These are phyloP conservation scores for Picea abies DNA, from an alignment of 83 land plant genomes.

Conservation along the genomic window DNA sequence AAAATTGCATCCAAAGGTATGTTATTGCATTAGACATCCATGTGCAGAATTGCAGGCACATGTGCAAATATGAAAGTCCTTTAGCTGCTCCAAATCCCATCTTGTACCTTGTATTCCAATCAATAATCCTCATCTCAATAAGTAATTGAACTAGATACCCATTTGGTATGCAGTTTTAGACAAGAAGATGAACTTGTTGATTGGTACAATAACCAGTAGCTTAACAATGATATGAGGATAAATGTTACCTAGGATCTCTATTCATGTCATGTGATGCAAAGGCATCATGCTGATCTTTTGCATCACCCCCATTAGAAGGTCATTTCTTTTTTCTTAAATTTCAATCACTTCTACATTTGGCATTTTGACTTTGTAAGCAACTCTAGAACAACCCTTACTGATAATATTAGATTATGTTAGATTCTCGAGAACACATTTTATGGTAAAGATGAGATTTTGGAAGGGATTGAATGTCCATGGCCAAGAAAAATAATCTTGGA, in stretches of 20 bases:
- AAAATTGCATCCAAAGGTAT: constrained; percentile 70
- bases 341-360: constrained; percentile 79
- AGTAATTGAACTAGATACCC: constrained; percentile 74
- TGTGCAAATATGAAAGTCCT: constrained; percentile 82
- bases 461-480: constrained; percentile 90
- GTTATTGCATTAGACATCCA: constrained; percentile 82
- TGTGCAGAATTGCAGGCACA: constrained; percentile 75
- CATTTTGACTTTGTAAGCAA: constrained; percentile 91
- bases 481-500: constrained; percentile 62
- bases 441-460: constrained; percentile 74
- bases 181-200: constrained; percentile 51
- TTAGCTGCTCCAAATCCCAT: constrained; percentile 79
- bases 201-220: constrained; percentile 74
- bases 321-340: constrained; percentile 79
- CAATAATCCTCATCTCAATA: constrained; percentile 60
- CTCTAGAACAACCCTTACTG: constrained; percentile 89
- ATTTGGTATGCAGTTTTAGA: constrained; percentile 69
- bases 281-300: constrained; percentile 39
- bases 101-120: constrained; percentile 78
- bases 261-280: constrained; percentile 60
- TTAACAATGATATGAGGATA: constrained; percentile 74
- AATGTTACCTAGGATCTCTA: constrained; percentile 69
- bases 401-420: constrained; percentile 73
- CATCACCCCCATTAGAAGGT: constrained; percentile 49
- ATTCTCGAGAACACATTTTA: constrained; percentile 73